Base-by-base conservation (phyloP, 2,329 filamentous ascomycete species). In the Fusarium sp. region DNA sequence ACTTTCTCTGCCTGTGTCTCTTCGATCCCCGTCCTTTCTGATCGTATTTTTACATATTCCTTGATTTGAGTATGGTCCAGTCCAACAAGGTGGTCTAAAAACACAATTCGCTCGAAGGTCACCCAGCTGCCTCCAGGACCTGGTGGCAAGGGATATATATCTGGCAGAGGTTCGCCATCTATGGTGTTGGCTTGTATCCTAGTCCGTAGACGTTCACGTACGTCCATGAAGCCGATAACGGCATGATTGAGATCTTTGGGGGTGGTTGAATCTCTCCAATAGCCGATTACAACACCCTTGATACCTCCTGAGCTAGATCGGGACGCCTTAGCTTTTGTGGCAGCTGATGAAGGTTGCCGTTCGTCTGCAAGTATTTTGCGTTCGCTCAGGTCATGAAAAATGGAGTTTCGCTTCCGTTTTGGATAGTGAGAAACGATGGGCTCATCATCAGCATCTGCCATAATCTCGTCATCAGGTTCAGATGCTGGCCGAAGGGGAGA, bases 101-200 rank as follows among this genome's bases (percentile, higher is more conserved):
- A 89, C 22, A 88, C 82, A 30, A 89, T 82, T 20, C 85, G 81
- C 58, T 88, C 85, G 68, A 89, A 89, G 0, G 87, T 89, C 23
- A 89, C 86, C 87, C 87, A 90, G 73, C 86, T 88, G 53, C 86
- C 87, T 22, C 87, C 87, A 2, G 87, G 85, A 1, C 87, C 87
- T 4, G 85, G 83, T 2, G 87, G 87, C 6, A 87, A 71, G 32
- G 85, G 78, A 72, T 82, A 82, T 27, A 81, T 78, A 40, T 79
- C 74, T 7, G 82, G 78, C 27, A 89, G 78, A 4, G 78, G 71
- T 13, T 84, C 80, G 14, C 85, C 85, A 4, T 77, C 72, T 22
- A 83, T 81, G 44, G 83, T 86, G 48, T 79, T 78, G 1, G 80
- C 78, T 69, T 87, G 84, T 37, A 89, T 84, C 8, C 87, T 82